Base-by-base conservation (phyloP, 495 filamentous ascomycete genomes). In the Penicillium lagena region DNA sequence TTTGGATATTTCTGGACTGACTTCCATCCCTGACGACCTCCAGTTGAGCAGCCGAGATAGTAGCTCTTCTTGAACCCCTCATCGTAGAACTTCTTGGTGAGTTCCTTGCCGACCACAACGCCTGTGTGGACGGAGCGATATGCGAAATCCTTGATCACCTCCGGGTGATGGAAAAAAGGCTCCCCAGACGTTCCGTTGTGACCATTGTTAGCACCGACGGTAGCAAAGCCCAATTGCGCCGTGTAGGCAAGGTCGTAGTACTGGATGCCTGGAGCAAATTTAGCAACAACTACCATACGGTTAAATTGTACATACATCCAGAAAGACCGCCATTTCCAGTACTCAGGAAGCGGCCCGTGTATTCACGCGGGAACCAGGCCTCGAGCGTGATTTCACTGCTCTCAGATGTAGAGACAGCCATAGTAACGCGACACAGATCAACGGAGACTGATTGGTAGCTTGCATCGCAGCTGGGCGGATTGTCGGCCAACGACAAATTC, bases 311-410 rank as follows among this genome's bases (percentile, higher is more conserved):
- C 71, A 56, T 66, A 67, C 78, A 80, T 9, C 78, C 77, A 43
- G 67, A 69, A 27, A 77, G 64, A 17, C 78, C 79, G 6, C 77
- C 76, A 48, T 80, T 80, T 2, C 79, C 79, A 0, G 78, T 81
- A 9, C 67, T 65, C 35, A 80, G 37, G 49, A 80, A 75, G 6
- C 76, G 67, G 7, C 73, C 71, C 27, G 61, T 67, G 50, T 72
- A 82, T 10, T 70, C 50, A 7, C 63, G 35, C 28, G 81, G 82
- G 15, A 85, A 62, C 78, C 78, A 85, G 12, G 74, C 63, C 55
- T 83, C 78, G 34, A 81, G 59, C 3, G 64, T 73, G 34, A 82
- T 75, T 28, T 72, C 64, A 15, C 75, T 78, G 36, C 58, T 62
- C 39, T 69, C 56, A 14, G 77, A 80, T 0, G 80, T 83, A 1